Evolutionary conservation across 495 filamentous ascomycete genomes (phyloP).

Genomic region (Penicillium manginii): DNA sequence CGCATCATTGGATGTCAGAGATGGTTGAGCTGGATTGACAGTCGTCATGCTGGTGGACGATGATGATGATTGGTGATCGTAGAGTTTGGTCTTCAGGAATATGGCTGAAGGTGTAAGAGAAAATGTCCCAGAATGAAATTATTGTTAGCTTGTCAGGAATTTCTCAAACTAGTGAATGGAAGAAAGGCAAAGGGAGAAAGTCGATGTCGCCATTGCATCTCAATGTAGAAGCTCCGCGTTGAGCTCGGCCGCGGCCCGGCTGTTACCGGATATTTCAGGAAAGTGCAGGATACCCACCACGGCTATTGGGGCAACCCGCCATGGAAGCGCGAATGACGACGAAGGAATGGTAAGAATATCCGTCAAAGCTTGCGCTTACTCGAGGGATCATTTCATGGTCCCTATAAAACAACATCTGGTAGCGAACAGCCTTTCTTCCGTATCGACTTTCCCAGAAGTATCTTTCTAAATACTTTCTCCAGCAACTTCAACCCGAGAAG

Average conservation of each 20-base stretch:
- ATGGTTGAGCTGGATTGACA: slow-evolving; percentile 49
- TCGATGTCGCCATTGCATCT: slow-evolving; percentile 6
- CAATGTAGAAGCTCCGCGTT: background rate
- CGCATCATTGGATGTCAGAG: slow-evolving; percentile 69
- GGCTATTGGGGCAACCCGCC: slow-evolving; percentile 1
- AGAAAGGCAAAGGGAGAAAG: slow-evolving; percentile 4
- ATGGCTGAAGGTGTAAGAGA: background rate
- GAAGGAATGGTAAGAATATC: slow-evolving; percentile 11
- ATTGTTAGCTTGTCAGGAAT: too few species aligned
- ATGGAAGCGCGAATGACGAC: slow-evolving; percentile 1
- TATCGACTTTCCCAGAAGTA: slow-evolving; percentile 4
- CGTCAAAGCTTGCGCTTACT: slow-evolving; percentile 13
- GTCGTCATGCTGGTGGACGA: slow-evolving; percentile 27
- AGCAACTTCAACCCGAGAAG: background rate
- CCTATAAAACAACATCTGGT: slow-evolving; percentile 4
- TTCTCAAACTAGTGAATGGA: background rate
- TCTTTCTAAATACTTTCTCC: background rate
- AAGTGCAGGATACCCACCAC: slow-evolving; percentile 19
- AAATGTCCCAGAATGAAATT: background rate
- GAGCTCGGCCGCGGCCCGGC: slow-evolving; percentile 17
- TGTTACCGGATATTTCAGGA: slow-evolving; percentile 30
- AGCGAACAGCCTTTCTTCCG: background rate
- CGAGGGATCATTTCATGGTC: slow-evolving; percentile 5
- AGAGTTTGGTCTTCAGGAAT: background rate
- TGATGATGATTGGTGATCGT: background rate